These are phyloP conservation scores for Rhodotorula mucilaginosa DNA, from an alignment of 1,284 basidiomycete genomes.

Conservation along the genomic window DNA sequence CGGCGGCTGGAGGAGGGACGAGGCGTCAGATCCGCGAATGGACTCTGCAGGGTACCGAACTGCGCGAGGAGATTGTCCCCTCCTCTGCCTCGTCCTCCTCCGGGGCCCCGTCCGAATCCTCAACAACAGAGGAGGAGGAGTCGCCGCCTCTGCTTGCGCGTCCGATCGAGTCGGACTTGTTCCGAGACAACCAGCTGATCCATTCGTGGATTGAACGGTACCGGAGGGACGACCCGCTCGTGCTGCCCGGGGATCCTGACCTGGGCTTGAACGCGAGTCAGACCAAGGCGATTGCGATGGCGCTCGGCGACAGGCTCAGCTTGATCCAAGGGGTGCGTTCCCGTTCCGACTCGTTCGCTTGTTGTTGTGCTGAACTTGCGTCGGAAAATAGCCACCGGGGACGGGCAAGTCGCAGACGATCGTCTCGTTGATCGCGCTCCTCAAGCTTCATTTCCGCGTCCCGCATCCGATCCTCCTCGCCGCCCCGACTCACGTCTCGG, in stretches of 20 bases:
- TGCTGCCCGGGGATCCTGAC: conserved; percentile 75
- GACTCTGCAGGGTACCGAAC: conserved; percentile 33
- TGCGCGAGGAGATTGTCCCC: conserved; percentile 32
- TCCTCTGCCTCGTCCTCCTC: neutral
- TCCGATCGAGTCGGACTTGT: conserved; percentile 20
- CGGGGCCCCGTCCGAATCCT: neutral
- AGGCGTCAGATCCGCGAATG: conserved; percentile 20
- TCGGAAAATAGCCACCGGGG: conserved; percentile 70
- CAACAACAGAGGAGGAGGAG: neutral
- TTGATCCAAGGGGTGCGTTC: conserved; percentile 78
- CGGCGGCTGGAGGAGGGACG: neutral
- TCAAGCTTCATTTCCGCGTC: conserved; percentile 83
- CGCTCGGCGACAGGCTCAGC: conserved; percentile 74
- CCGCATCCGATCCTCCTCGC: conserved; percentile 80
- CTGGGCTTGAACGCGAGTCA: conserved; percentile 76
- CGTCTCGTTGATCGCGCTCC: conserved; percentile 73
- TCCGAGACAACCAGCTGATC: conserved; percentile 43
- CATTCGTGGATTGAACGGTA: conserved; percentile 51
- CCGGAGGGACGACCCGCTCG: conserved; percentile 57
- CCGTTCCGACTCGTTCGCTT: too few species aligned
- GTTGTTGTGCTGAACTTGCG: neutral
- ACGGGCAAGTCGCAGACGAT: conserved; percentile 94
- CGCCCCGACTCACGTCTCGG: conserved; percentile 90
- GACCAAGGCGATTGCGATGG: conserved; percentile 75
- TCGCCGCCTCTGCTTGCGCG: neutral